A percentile compares a stretch with the other conserved stretches of the same genome.
Conservation (phyloP, 331 rosid genomes). For the Ulmus americana region DNA sequence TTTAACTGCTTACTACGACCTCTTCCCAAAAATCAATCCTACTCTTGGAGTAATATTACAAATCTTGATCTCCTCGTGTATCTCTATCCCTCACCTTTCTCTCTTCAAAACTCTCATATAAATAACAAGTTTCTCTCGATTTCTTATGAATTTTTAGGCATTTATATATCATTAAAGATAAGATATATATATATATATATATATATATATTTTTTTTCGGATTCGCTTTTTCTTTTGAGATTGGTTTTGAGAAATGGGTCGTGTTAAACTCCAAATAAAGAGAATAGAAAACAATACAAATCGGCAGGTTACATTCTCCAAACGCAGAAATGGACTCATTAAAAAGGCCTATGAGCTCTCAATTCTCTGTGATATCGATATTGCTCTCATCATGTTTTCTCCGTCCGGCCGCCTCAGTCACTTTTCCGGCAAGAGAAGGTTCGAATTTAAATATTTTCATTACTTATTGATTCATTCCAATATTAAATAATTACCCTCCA, state of each 20-base stretch:
- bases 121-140: too few species aligned
- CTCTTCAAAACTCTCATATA: not conserved
- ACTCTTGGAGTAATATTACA: not conserved
- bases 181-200: not conserved
- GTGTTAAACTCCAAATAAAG: constrained; percentile 28
- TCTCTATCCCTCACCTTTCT: not conserved
- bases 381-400: constrained; percentile 31
- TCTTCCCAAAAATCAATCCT: not conserved
- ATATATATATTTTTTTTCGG: not conserved
- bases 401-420: constrained; percentile 34
- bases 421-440: constrained; percentile 30
- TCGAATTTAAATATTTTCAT: too few species aligned
- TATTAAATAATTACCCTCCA: too few species aligned
- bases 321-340: constrained; percentile 32
- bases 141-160: not conserved
- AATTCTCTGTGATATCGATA: constrained; percentile 26
- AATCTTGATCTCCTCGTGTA: not conserved
- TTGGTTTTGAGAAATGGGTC: constrained; percentile 14
- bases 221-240: not conserved
- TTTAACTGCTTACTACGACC: not conserved
- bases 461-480: too few species aligned
- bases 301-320: constrained; percentile 29
- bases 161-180: not conserved
- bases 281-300: constrained; percentile 30
- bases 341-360: constrained; percentile 31